Base-by-base conservation (phyloP, 2,329 filamentous ascomycete genomes). In the Pseudogymnoascus sp. region DNA sequence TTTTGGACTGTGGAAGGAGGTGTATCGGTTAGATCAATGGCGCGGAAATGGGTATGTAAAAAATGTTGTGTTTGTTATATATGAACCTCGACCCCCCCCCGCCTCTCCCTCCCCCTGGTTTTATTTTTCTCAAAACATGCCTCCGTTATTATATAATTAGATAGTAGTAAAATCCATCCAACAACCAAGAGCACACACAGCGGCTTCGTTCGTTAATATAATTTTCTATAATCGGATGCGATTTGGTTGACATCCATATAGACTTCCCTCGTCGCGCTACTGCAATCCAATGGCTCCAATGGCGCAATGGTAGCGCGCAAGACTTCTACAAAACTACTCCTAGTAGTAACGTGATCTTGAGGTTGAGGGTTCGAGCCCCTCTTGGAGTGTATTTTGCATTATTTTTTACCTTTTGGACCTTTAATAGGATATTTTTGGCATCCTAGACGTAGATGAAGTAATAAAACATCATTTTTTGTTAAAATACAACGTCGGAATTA, bases 301-400 rank as follows among this genome's bases (percentile, higher is more conserved):
- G 46, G 46, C 46, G 46, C 46, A 53, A 53, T 53, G 46, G 46
- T 53, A 53, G 46, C 46, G 46, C 46, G 46, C 46, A 53, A 53
- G 46, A 53, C 46, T 53, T 53, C 46, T 53, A 50, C 40, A 8
- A n/a, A 4, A 28, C 7, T 16, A 5, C 8, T 26, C 2, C 19
- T 2, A n/a, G 11, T 50, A 28, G 12, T 28, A 24, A 53, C 46
- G 46, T 53, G 41, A 26, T 53, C 46, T 53, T 53, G 46, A 53
- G 46, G 46, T 53, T 53, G 46, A 53, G 46, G 46, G 46, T 53
- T 53, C 46, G 46, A 53, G 46, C 46, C 46, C 46, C 46, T 53
- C 46, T 53, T 53, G 46, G 46, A 53, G 46, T 53, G 46, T 11
- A 16, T 53, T 31, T 10, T 14, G 19, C 19, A 19, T 8, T 50